Conservation (phyloP, 371 early-diverging fungal species). For the Apophysomyces variabilis region DNA sequence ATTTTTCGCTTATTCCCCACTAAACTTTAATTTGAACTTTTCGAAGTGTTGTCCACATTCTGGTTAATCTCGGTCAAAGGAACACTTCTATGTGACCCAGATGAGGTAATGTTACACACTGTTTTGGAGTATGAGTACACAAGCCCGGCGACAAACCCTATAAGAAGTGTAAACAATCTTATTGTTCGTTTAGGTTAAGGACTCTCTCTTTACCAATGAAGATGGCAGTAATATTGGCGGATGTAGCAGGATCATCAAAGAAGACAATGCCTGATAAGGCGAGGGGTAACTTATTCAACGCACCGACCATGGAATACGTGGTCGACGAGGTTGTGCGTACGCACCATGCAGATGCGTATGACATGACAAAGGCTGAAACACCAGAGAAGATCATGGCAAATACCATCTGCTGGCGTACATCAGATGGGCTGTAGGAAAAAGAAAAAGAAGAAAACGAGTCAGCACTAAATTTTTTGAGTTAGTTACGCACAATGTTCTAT, state of each 20-base stretch:
- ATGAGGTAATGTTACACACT: background rate
- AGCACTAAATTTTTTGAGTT: background rate
- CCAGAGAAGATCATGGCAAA: constrained; percentile 84
- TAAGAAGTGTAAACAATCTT: background rate
- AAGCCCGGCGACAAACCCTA: background rate
- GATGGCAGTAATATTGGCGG: constrained; percentile 82
- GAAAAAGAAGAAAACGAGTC: background rate
- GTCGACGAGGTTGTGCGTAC: constrained; percentile 95
- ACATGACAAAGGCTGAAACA: constrained; percentile 90
- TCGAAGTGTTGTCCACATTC: background rate
- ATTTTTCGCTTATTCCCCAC: background rate
- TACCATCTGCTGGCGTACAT: constrained; percentile 57
- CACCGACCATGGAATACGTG: constrained; percentile 99
- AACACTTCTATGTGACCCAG: background rate
- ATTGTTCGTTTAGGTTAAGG: background rate
- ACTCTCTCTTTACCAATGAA: constrained; percentile 53
- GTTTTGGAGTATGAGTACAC: constrained; percentile 1
- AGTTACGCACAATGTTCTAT: constrained; percentile 58
- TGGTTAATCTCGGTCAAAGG: background rate
- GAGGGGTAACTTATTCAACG: constrained; percentile 98
- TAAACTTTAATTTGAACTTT: background rate
- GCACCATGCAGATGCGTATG: constrained; percentile 94
- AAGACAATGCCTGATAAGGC: constrained; percentile 95
- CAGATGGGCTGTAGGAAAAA: constrained; percentile 42
- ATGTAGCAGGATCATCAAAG: constrained; percentile 86